phyloP scores from a whole-genome alignment of 1,284 basidiomycete species.

The Microbotryomycetes sp. region DNA sequence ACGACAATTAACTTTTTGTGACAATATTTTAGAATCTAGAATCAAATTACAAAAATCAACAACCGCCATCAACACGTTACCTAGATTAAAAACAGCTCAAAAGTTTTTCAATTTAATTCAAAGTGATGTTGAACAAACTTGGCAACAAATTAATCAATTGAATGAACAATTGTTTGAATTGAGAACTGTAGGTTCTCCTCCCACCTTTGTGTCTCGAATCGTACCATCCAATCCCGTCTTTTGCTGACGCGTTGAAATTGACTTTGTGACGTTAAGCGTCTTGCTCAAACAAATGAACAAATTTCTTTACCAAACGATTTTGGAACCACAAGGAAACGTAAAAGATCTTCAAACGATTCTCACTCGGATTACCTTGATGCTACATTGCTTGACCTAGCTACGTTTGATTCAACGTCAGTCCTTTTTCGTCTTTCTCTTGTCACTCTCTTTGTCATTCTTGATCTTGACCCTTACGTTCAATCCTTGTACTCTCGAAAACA shows the following conservation, averaged over 20 bases:
- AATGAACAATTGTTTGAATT: conserved; percentile 35
- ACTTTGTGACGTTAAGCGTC: conserved; percentile 7
- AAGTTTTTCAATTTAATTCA: conserved; percentile 17
- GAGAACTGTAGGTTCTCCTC: conserved; percentile 3
- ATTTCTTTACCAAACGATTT: conserved; percentile 49
- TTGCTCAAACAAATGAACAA: conserved; percentile 51
- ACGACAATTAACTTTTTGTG: conserved; percentile 73
- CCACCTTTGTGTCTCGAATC: background rate
- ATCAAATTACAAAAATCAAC: conserved; percentile 81
- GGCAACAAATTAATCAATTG: conserved; percentile 21
- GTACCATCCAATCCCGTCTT: background rate
- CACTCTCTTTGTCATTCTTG: background rate
- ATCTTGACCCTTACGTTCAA: background rate
- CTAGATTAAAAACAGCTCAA: conserved; percentile 36
- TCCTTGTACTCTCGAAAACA: background rate
- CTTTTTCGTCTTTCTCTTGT: background rate
- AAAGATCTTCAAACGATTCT: conserved; percentile 37
- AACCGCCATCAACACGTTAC: conserved; percentile 57
- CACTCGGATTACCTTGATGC: conserved; percentile 49
- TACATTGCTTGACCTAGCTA: conserved; percentile 48
- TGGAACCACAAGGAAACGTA: conserved; percentile 54
- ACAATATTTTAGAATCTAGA: conserved; percentile 72
- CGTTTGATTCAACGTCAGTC: conserved; percentile 54
- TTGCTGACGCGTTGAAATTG: too few species aligned
- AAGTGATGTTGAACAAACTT: conserved; percentile 30